These are phyloP conservation scores for Sporobolomyces pararoseus DNA, from an alignment of 768 basidiomycete species.

Conservation along the genomic window DNA sequence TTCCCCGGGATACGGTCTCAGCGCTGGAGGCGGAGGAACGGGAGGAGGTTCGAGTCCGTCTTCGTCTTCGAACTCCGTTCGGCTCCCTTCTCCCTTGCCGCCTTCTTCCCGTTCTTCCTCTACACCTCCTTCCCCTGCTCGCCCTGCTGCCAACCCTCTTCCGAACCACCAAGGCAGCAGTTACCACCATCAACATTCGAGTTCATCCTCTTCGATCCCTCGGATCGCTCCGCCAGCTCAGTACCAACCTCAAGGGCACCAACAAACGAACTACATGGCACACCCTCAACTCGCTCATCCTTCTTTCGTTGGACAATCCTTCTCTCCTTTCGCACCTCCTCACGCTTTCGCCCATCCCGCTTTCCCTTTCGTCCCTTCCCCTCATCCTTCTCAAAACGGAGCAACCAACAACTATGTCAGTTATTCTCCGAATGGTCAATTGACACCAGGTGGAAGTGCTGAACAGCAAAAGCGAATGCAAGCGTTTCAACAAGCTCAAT, in stretches of 20 bases:
- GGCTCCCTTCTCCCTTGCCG: constrained; percentile 6
- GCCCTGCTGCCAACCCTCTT: constrained; percentile 2
- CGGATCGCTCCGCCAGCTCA: not conserved
- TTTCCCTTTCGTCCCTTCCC: constrained; percentile 39
- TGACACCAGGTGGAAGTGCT: constrained; percentile 1
- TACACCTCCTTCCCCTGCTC: constrained; percentile 15
- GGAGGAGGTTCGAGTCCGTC: not conserved
- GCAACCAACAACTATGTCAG: constrained; percentile 4
- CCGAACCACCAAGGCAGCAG: not conserved
- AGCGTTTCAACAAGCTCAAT: constrained; percentile 33
- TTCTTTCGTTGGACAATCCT: constrained; percentile 16
- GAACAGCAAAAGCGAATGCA: constrained; percentile 29
- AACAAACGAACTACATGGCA: not conserved
- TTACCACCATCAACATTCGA: constrained; percentile 13
- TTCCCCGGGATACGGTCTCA: not conserved
- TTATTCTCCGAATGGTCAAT: constrained; percentile 5
- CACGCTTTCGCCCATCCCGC: constrained; percentile 23
- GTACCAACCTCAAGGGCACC: not conserved
- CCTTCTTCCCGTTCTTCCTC: constrained; percentile 27
- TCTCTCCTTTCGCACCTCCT: constrained; percentile 14
- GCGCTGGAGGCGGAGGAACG: too few relatives aligned
- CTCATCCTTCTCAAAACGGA: constrained; percentile 23
- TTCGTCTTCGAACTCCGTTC: constrained; percentile 2
- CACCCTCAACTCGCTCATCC: constrained; percentile 15
- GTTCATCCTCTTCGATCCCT: constrained; percentile 2